These are phyloP conservation scores for Trifolium pratense DNA, from an alignment of 306 rosid genomes.

Conservation along the genomic window DNA sequence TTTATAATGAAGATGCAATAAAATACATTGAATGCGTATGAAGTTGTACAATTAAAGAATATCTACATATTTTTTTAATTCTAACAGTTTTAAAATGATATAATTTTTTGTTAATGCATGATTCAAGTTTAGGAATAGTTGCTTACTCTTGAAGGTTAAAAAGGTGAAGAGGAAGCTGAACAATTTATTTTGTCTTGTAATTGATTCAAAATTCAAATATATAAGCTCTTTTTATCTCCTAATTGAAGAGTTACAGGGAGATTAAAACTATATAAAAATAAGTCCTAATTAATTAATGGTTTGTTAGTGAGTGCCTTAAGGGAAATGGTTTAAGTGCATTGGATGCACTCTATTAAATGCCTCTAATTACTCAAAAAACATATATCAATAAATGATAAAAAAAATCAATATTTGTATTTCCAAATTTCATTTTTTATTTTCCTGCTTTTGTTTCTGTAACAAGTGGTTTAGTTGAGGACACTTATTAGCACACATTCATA, in stretches of 20 bases:
- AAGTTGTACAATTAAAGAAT: too few species aligned
- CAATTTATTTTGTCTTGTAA: background rate
- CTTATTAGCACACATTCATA: background rate
- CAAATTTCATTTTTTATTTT: constrained; percentile 1
- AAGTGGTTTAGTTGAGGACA: background rate
- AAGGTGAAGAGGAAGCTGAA: constrained; percentile 5
- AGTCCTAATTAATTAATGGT: constrained; percentile 11
- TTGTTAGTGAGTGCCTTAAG: background rate
- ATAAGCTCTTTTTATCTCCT: background rate
- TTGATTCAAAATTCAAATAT: background rate
- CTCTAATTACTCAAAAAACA: background rate
- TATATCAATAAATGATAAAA: background rate
- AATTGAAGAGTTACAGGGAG: background rate
- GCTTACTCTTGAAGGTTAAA: background rate
- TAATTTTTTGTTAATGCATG: background rate
- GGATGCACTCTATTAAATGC: background rate
- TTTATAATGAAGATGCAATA: too few species aligned
- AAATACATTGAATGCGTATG: too few species aligned
- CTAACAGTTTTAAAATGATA: constrained; percentile 15
- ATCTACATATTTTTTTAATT: too few species aligned
- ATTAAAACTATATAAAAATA: background rate
- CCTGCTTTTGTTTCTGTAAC: constrained; percentile 21
- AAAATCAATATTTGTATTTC: background rate
- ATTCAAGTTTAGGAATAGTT: constrained; percentile 13
- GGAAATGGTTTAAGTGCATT: background rate